A percentile compares a stretch with the other conserved stretches of the same genome.
Conservation (phyloP, 2,329 filamentous ascomycete species). For the Xylariaceae sp. region DNA sequence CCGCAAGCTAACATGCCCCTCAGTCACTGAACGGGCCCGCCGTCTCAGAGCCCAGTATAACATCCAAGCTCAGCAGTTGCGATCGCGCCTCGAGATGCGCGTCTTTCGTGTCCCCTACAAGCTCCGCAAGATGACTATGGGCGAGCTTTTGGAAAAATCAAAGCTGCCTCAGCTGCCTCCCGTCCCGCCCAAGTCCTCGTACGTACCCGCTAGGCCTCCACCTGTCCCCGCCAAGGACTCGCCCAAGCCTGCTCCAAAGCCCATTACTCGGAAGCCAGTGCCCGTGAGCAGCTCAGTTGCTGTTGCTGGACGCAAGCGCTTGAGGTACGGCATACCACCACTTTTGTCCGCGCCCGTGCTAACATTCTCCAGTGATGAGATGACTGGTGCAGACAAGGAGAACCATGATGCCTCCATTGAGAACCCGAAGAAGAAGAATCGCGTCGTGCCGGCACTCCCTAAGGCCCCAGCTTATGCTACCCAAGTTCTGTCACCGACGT, state of each 20-base stretch:
- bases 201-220: slow-evolving; percentile 34
- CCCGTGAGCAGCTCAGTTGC: slow-evolving; percentile 21
- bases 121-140: slow-evolving; percentile 76
- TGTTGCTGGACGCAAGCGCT: slow-evolving; percentile 33
- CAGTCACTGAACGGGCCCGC: slow-evolving; percentile 49
- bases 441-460: slow-evolving; percentile 38
- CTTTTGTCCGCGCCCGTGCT: slow-evolving; percentile 14
- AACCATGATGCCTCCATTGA: slow-evolving; percentile 59
- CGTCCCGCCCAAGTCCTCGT: slow-evolving; percentile 23
- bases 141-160: slow-evolving; percentile 63
- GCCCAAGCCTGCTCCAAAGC: slow-evolving; percentile 28
- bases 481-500: slow-evolving; percentile 75
- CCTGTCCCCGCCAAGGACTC: slow-evolving; percentile 50
- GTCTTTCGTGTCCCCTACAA: slow-evolving; percentile 85
- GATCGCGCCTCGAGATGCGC: slow-evolving; percentile 84
- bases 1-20: slow-evolving; percentile 14
- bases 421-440: slow-evolving; percentile 66
- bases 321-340: slow-evolving; percentile 42
- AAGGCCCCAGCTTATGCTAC: slow-evolving; percentile 41
- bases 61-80: slow-evolving; percentile 79
- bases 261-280: slow-evolving; percentile 33
- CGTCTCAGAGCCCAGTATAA: slow-evolving; percentile 86
- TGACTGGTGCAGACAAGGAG: slow-evolving; percentile 69
- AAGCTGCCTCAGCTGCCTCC: slow-evolving; percentile 41
- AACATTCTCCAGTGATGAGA: slow-evolving; percentile 52